Evolutionary conservation across 331 rosid species (phyloP).

Genomic region (Rhamnella rubrinervis): DNA sequence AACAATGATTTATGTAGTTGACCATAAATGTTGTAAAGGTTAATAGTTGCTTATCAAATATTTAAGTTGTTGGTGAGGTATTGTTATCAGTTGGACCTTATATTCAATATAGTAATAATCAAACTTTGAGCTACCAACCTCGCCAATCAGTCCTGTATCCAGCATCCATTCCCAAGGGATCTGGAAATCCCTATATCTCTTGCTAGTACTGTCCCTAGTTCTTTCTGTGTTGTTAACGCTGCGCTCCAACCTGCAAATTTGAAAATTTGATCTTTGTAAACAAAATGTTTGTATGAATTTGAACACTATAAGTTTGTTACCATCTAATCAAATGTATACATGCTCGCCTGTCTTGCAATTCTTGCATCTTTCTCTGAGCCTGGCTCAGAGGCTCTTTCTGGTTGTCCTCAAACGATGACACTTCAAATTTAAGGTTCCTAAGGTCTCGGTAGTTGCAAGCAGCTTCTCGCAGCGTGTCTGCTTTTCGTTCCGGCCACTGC

Average conservation of each 20-base stretch:
- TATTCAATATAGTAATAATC: too few species aligned
- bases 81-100: constrained; percentile 1
- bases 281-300: constrained; percentile 8
- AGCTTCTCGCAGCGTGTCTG: constrained; percentile 82
- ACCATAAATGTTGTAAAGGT: background rate
- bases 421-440: constrained; percentile 66
- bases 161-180: constrained; percentile 93
- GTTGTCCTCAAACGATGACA: constrained; percentile 56
- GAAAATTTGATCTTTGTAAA: constrained; percentile 13
- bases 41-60: background rate
- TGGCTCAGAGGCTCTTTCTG: constrained; percentile 48
- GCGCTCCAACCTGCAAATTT: constrained; percentile 69
- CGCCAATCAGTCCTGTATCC: constrained; percentile 68
- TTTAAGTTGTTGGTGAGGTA: constrained; percentile 4
- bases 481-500: constrained; percentile 88
- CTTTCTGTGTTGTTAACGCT: constrained; percentile 61
- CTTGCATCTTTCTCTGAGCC: constrained; percentile 66
- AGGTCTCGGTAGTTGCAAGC: constrained; percentile 76
- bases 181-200: constrained; percentile 60
- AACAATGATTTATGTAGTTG: background rate
- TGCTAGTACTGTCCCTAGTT: constrained; percentile 64
- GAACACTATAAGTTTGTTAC: background rate
- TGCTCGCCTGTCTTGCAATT: constrained; percentile 97
- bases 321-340: constrained; percentile 38
- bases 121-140: constrained; percentile 40